phyloP scores from a whole-genome alignment of 306 rosid species.

The Casuarina cunninghamiana region DNA sequence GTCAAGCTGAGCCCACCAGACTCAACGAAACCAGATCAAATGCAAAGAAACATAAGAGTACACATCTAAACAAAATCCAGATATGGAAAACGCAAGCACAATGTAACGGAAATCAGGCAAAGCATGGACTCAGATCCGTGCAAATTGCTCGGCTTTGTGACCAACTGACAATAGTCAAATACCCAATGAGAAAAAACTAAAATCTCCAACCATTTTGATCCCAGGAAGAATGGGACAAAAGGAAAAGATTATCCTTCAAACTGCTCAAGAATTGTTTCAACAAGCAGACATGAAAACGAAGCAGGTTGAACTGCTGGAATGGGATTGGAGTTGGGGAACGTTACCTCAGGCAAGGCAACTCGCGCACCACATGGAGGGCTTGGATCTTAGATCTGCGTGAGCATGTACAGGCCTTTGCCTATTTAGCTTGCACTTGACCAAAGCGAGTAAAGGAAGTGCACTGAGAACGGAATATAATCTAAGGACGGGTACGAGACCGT shows the following conservation, averaged over 20 bases:
- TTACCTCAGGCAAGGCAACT: slow-evolving; percentile 24
- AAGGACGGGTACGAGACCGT: neutral
- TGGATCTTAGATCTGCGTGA: slow-evolving; percentile 46
- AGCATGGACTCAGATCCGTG: slow-evolving; percentile 1
- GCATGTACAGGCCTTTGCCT: neutral
- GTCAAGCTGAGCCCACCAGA: neutral
- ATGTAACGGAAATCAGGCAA: neutral
- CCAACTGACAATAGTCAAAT: neutral
- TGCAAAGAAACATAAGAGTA: neutral
- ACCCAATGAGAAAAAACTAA: neutral
- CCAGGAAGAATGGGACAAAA: neutral
- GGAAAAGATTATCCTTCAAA: neutral
- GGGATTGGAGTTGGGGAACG: neutral
- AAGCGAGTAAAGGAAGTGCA: neutral
- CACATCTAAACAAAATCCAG: neutral
- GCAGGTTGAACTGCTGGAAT: neutral
- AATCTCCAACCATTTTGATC: neutral
- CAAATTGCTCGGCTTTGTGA: neutral
- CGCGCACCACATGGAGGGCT: slow-evolving; percentile 14
- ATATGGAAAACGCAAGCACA: neutral
- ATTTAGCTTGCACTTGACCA: neutral
- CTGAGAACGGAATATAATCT: neutral
- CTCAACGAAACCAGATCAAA: neutral
- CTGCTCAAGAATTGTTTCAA: neutral
- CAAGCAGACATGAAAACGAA: neutral